Conservation (phyloP, 192 early-diverging fungal species). For the Diversispora epigaea region DNA sequence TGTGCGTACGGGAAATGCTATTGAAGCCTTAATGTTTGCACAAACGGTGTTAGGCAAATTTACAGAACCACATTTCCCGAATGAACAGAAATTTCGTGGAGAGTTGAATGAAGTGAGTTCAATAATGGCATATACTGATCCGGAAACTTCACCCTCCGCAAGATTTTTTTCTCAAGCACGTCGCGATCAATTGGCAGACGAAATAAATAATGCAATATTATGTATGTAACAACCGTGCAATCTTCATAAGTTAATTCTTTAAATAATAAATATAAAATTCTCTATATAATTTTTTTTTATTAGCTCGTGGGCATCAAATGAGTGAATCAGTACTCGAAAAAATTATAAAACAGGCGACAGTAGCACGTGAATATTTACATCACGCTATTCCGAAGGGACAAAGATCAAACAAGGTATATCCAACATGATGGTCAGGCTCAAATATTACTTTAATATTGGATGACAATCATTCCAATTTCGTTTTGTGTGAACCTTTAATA, state of each 20-base stretch:
- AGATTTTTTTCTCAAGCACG: slow-evolving; percentile 52
- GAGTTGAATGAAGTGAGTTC: slow-evolving; percentile 52
- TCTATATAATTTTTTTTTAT: background rate
- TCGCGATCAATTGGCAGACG: slow-evolving; percentile 58
- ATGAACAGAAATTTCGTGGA: slow-evolving; percentile 43
- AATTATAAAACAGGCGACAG: slow-evolving; percentile 60
- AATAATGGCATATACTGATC: slow-evolving; percentile 64
- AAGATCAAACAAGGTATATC: no score
- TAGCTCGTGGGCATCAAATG: slow-evolving; percentile 48
- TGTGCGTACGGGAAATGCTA: slow-evolving; percentile 43
- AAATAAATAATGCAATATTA: slow-evolving; percentile 64
- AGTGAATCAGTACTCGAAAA: slow-evolving; percentile 50
- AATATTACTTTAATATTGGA: background rate
- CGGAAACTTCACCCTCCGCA: slow-evolving; percentile 53
- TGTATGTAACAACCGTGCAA: slow-evolving; percentile 39
- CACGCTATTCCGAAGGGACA: slow-evolving; percentile 38
- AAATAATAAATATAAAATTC: background rate
- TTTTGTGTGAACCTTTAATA: slow-evolving; percentile 4
- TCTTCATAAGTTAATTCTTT: slow-evolving; percentile 10
- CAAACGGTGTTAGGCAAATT: slow-evolving; percentile 54
- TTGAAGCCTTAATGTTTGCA: slow-evolving; percentile 62
- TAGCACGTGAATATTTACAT: slow-evolving; percentile 52
- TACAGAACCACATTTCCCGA: slow-evolving; percentile 30
- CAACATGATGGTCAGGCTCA: no score
- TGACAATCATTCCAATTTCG: slow-evolving; percentile 4